Percentiles rank a stretch among this genome's conserved stretches.
Evolutionary conservation across 257 asterid genomes (phyloP).

Genomic region (Thymus mandschuricus): DNA sequence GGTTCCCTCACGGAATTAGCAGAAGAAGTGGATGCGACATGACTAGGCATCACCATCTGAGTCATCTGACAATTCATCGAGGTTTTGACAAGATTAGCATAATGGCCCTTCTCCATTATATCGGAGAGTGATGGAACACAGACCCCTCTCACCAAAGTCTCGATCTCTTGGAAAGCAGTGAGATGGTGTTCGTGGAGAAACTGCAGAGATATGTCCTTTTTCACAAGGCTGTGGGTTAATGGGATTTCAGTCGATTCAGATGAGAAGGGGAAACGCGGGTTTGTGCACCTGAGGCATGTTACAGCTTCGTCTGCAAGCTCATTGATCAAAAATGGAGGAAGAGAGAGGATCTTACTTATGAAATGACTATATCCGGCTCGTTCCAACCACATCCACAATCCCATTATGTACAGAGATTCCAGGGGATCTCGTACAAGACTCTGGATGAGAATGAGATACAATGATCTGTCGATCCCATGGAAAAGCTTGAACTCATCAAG

Average conservation of each 20-base stretch:
- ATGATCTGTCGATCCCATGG: conserved; percentile 52
- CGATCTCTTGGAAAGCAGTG: conserved; percentile 35
- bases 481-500: conserved; percentile 46
- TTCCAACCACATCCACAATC: conserved; percentile 77
- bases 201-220: conserved; percentile 44
- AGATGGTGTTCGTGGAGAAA: conserved; percentile 40
- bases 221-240: conserved; percentile 45
- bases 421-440: conserved; percentile 55
- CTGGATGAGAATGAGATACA: conserved; percentile 52
- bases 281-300: conserved; percentile 51
- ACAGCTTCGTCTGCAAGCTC: conserved; percentile 68
- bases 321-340: conserved; percentile 47
- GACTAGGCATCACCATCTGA: conserved; percentile 8
- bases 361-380: conserved; percentile 36
- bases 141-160: conserved; percentile 39
- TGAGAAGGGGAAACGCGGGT: conserved; percentile 23
- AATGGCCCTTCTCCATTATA: conserved; percentile 38
- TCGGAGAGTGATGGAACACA: conserved; percentile 55
- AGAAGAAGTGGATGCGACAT: conserved; percentile 15
- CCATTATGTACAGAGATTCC: conserved; percentile 55
- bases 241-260: conserved; percentile 48
- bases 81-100: conserved; percentile 20
- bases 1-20: conserved; percentile 8
- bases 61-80: not conserved
- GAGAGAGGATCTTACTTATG: conserved; percentile 38